Percentiles rank a stretch among this genome's conserved stretches.
Evolutionary conservation across 306 rosid genomes (phyloP).

Genomic region (Ormosia semicastrata): DNA sequence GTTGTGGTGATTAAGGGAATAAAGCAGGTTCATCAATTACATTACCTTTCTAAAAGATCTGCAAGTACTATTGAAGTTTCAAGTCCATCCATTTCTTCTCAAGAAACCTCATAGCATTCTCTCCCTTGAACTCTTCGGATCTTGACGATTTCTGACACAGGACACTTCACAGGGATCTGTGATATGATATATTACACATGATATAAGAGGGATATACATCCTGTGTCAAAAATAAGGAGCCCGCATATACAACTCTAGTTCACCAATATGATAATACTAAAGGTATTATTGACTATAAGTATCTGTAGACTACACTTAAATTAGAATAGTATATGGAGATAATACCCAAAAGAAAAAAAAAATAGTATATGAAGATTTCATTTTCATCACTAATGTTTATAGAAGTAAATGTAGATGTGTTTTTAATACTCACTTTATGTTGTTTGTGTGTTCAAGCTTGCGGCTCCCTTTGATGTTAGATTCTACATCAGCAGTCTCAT

Average conservation of each 20-base stretch:
- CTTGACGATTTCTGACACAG: no score
- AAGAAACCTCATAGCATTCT: no score
- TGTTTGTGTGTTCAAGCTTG: constrained; percentile 72
- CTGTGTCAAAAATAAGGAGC: no score
- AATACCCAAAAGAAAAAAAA: not conserved
- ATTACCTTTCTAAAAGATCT: constrained; percentile 63
- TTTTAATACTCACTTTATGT: constrained; percentile 45
- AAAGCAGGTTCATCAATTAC: constrained; percentile 7
- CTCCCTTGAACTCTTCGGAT: no score
- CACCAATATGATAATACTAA: no score
- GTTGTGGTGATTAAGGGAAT: constrained; percentile 21
- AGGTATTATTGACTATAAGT: no score
- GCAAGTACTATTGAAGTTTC: no score
- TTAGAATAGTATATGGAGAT: not conserved
- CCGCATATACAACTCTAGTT: not conserved
- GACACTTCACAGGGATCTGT: no score
- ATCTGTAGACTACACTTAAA: not conserved
- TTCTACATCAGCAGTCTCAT: constrained; percentile 65
- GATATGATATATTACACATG: no score
- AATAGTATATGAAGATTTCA: not conserved
- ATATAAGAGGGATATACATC: no score
- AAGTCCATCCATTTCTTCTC: no score
- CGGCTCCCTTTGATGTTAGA: constrained; percentile 74
- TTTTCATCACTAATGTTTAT: not conserved
- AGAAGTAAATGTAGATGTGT: not conserved